Evolutionary conservation across 176 grass and related monocot genomes (phyloP), one percentile per base, ranked within the genome.

Genomic region (Rhynchospora pubera): DNA sequence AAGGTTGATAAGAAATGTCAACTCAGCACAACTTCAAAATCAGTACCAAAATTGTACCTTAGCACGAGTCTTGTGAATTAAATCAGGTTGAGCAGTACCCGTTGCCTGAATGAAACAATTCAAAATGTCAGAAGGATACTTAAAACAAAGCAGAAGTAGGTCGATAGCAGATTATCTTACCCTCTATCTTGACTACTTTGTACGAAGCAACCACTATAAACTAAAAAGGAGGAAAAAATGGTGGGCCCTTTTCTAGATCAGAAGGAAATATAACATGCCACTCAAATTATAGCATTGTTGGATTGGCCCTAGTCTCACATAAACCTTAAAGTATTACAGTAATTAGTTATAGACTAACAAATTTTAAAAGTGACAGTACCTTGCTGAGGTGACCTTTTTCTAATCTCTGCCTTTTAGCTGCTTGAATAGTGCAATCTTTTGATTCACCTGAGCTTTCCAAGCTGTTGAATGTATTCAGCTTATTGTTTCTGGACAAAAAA

Each of bases 381-480:
- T 89, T 99, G 71, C 87, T 89, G 21, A 91, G 39, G 79, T 96
- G 97, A 9, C 93, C 97, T 76, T 46, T 95, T 79, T 95, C 97
- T 86, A 99, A 82, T 91, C 84, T 91, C 66, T 99, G 97, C 73
- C 97, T 93, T 90, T 99, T 99, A 26, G 91, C 58, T 57, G 91
- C 86, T 86, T 99, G 97, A 81, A 91, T 59, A 43, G 86, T 79
- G 77, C 84, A 89, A 89, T 93, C 89, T 48, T 84, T 93, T 15
- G 64, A 75, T 78, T 77, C 91, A 44, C 88, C 85, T 62, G 83
- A 88, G 80, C 26, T 91, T 67, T 42, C 82, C 19, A 88, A 79
- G 34, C 83, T 92, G 92, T 69, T 89, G 43, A 81, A 83, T 28
- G 85, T 82, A 80, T 93, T 64, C 16, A 65, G 16, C 39, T 79